Conservation (phyloP, 202 grass and related monocot genomes). For the Eragrostis tef region DNA sequence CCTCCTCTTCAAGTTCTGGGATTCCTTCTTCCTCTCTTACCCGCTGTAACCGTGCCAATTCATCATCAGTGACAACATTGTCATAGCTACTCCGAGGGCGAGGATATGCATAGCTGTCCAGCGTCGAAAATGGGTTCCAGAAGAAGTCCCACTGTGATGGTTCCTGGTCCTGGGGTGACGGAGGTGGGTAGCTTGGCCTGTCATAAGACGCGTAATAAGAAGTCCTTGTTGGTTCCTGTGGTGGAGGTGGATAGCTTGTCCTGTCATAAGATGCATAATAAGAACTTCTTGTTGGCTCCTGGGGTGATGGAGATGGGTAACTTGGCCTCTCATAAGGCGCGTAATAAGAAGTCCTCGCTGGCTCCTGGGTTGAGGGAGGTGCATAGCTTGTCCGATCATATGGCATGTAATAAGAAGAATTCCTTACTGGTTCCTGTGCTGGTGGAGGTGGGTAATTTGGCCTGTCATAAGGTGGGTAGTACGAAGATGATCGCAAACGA, state of each 20-base stretch:
- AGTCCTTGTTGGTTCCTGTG: conserved; percentile 51
- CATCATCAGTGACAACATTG: conserved; percentile 73
- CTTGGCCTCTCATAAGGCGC: conserved; percentile 53
- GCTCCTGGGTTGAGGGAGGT: conserved; percentile 47
- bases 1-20: no score
- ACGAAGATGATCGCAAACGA: conserved; percentile 49
- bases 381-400: conserved; percentile 51
- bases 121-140: conserved; percentile 90
- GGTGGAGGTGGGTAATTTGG: conserved; percentile 53
- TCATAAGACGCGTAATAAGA: conserved; percentile 50
- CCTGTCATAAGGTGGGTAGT: conserved; percentile 54
- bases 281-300: conserved; percentile 57
- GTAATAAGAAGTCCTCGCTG: conserved; percentile 48
- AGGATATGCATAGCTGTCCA: conserved; percentile 67
- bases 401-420: conserved; percentile 43
- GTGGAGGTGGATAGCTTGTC: conserved; percentile 41
- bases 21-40: conserved; percentile 97
- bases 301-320: conserved; percentile 55
- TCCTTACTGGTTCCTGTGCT: conserved; percentile 60
- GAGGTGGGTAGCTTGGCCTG: conserved; percentile 55
- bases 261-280: conserved; percentile 55
- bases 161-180: conserved; percentile 70
- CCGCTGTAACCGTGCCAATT: conserved; percentile 68
- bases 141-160: conserved; percentile 81
- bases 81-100: conserved; percentile 60